phyloP scores from a whole-genome alignment of 2,329 filamentous ascomycete genomes.

The Colletotrichum orchidophilum region DNA sequence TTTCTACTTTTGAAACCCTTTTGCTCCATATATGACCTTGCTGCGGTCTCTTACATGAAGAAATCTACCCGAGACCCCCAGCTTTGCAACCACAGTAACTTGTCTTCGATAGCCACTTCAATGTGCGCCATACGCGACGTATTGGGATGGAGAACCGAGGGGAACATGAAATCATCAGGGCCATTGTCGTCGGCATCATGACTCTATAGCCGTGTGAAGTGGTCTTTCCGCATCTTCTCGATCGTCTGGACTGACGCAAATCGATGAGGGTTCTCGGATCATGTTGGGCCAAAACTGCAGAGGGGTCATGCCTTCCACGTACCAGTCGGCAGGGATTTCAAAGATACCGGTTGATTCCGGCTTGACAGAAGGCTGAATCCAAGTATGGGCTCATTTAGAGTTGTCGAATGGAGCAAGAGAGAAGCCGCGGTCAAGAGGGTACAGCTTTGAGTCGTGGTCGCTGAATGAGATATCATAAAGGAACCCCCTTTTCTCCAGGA shows the following conservation, averaged over 20 bases:
- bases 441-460: conserved; percentile 56
- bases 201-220: conserved; percentile 64
- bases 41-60: conserved; percentile 2
- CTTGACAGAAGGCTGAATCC: conserved; percentile 52
- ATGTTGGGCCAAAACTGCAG: conserved; percentile 55
- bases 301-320: conserved; percentile 59
- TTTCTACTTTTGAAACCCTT: neutral
- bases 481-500: conserved; percentile 54
- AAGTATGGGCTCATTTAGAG: conserved; percentile 47
- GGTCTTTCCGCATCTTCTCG: conserved; percentile 69
- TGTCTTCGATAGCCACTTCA: conserved; percentile 53
- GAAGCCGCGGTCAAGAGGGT: conserved; percentile 49
- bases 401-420: conserved; percentile 50
- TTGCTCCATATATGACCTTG: neutral
- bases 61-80: conserved; percentile 10
- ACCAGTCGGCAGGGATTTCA: conserved; percentile 60
- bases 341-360: conserved; percentile 42
- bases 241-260: conserved; percentile 66
- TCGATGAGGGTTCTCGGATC: conserved; percentile 63
- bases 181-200: conserved; percentile 44
- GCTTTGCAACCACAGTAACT: conserved; percentile 12
- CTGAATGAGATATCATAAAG: conserved; percentile 56
- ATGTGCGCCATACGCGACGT: conserved; percentile 70
- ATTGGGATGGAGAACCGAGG: conserved; percentile 65
- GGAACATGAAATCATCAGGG: conserved; percentile 54